Evolutionary conservation across 305 asterid genomes (phyloP).

Genomic region (Coffea humblotiana): DNA sequence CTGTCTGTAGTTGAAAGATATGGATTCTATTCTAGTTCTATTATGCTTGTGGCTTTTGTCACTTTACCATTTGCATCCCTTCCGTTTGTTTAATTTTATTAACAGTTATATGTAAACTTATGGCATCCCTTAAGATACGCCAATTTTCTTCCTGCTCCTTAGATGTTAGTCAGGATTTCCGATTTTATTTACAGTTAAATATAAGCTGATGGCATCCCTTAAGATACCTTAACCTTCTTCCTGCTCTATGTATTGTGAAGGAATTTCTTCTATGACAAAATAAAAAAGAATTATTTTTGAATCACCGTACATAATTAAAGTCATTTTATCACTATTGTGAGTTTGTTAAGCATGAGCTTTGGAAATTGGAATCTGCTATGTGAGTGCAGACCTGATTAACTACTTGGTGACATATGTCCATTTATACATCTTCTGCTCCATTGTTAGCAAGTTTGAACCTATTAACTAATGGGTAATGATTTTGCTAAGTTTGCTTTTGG

Average conservation of each 20-base stretch:
- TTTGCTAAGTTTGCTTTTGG: constrained; percentile 10
- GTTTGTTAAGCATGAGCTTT: background rate
- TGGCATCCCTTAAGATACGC: background rate
- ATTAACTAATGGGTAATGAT: background rate
- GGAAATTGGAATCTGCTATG: background rate
- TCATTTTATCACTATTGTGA: background rate
- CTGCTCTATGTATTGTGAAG: background rate
- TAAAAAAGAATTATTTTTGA: background rate
- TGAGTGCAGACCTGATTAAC: background rate
- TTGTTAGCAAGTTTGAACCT: background rate
- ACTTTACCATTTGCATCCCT: background rate
- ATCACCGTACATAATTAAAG: background rate
- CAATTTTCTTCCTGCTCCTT: background rate
- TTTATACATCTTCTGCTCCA: background rate
- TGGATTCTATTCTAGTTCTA: background rate
- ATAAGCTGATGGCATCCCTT: no score
- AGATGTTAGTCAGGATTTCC: background rate
- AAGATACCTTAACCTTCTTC: background rate
- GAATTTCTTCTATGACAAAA: background rate
- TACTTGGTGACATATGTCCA: background rate
- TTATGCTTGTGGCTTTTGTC: constrained; percentile 1
- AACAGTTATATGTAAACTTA: background rate
- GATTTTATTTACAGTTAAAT: no score
- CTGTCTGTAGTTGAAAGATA: background rate
- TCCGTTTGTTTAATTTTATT: background rate